Evolutionary conservation across 805 yeast genomes (phyloP).

Genomic region (Candida broadrunensis): DNA sequence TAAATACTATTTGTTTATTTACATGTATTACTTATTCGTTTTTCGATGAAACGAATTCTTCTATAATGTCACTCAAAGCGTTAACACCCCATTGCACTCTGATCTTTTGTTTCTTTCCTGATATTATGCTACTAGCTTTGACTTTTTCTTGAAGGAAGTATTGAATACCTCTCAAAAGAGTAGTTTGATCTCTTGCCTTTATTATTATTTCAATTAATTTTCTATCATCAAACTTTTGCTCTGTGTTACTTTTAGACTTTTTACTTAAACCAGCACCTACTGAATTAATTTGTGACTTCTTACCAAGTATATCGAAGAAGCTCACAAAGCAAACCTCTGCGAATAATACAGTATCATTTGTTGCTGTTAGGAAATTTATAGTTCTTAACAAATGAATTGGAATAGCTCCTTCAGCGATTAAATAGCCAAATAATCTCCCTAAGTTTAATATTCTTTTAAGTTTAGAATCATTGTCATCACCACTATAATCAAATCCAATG

Average conservation of each 20-base stretch:
- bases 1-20: not conserved
- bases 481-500: constrained; percentile 32
- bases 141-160: constrained; percentile 53
- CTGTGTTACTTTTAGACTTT: constrained; percentile 19
- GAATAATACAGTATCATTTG: constrained; percentile 64
- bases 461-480: constrained; percentile 53
- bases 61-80: constrained; percentile 49
- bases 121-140: constrained; percentile 43
- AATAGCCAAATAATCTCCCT: constrained; percentile 76
- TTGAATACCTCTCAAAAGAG: constrained; percentile 64
- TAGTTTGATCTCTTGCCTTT: constrained; percentile 56
- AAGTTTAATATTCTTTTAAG: constrained; percentile 62
- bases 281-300: constrained; percentile 51
- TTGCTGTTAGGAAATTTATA: constrained; percentile 67
- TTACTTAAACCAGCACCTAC: constrained; percentile 42
- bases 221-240: constrained; percentile 45
- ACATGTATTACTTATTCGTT: not conserved
- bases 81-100: constrained; percentile 70
- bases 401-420: constrained; percentile 71
- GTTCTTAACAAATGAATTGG: constrained; percentile 71
- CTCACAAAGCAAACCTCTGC: constrained; percentile 71
- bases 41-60: constrained; percentile 9
- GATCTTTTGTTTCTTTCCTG: constrained; percentile 51
- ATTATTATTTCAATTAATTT: constrained; percentile 46
- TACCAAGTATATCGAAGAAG: constrained; percentile 62